Conservation (phyloP, 352 stramenopile species). For the Plasmopara viticola region DNA sequence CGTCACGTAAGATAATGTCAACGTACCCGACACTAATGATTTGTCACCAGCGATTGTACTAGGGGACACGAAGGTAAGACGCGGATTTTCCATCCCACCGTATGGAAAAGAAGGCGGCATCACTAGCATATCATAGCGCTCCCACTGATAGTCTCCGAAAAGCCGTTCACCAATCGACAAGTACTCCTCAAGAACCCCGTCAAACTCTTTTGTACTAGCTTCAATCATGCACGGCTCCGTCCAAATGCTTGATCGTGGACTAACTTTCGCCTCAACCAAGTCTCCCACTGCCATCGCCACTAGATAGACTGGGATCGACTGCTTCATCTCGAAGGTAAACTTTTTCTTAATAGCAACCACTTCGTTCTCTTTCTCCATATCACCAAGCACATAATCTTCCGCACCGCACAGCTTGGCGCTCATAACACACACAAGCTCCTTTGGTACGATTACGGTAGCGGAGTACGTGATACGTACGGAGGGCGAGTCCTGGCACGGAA, state of each 20-base stretch:
- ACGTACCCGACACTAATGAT: too few species aligned
- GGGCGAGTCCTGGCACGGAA: slow-evolving; percentile 90
- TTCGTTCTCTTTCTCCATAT: too few species aligned
- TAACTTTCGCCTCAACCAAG: too few species aligned
- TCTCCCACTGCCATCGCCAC: too few species aligned
- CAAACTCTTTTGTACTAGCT: too few species aligned
- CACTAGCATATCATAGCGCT: slow-evolving; percentile 77
- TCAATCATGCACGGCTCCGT: too few species aligned
- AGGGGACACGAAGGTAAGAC: slow-evolving; percentile 83
- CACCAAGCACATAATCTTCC: slow-evolving; percentile 15
- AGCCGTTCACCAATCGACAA: slow-evolving; percentile 62
- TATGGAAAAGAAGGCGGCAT: slow-evolving; percentile 91
- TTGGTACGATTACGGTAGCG: slow-evolving; percentile 86
- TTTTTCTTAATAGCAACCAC: too few species aligned
- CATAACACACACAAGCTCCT: slow-evolving; percentile 88
- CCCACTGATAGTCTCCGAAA: slow-evolving; percentile 82
- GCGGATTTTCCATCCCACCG: slow-evolving; percentile 97
- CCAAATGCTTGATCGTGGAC: too few species aligned
- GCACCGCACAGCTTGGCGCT: slow-evolving; percentile 49
- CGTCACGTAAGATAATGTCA: too few species aligned
- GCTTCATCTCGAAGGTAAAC: too few species aligned
- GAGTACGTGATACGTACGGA: slow-evolving; percentile 95
- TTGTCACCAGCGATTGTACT: slow-evolving; percentile 54
- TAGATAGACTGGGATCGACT: too few species aligned
- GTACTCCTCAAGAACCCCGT: slow-evolving; percentile 28